phyloP scores from a whole-genome alignment of 139 green algal genomes.

The Coelastrella sp. region DNA sequence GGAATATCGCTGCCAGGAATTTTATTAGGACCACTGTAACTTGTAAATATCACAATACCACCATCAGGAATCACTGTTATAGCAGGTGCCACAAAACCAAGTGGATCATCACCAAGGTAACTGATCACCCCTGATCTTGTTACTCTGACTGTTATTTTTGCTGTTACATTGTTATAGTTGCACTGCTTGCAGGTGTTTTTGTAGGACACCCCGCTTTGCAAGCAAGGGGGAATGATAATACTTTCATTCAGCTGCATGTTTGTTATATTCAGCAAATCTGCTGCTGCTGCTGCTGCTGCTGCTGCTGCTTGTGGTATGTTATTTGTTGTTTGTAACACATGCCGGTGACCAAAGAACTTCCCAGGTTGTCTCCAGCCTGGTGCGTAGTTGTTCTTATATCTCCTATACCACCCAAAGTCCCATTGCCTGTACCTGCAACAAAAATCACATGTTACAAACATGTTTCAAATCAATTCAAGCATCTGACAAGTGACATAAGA shows the following conservation, averaged over 20 bases:
- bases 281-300: conserved; percentile 19
- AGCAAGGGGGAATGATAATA: conserved; percentile 27
- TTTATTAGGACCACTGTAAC: background rate
- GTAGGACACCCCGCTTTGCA: conserved; percentile 17
- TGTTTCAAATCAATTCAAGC: too few relatives aligned
- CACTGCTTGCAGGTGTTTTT: conserved; percentile 46
- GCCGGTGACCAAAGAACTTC: conserved; percentile 1
- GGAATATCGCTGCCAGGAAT: background rate
- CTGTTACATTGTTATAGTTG: background rate
- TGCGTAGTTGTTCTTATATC: conserved; percentile 34
- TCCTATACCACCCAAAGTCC: conserved; percentile 27
- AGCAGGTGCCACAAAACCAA: conserved; percentile 31
- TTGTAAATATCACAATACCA: conserved; percentile 15
- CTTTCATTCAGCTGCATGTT: background rate
- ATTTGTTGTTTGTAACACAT: background rate
- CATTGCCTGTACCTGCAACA: conserved; percentile 5
- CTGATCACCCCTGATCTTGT: conserved; percentile 3
- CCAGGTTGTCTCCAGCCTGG: conserved; percentile 10
- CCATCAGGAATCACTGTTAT: background rate
- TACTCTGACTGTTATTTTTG: background rate
- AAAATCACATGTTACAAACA: too few relatives aligned
- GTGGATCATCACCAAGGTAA: background rate
- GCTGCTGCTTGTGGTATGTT: background rate
- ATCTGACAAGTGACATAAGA: too few relatives aligned
- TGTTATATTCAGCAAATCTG: background rate